phyloP scores from a whole-genome alignment of 306 rosid genomes.

The Chamaecrista fasciculata region DNA sequence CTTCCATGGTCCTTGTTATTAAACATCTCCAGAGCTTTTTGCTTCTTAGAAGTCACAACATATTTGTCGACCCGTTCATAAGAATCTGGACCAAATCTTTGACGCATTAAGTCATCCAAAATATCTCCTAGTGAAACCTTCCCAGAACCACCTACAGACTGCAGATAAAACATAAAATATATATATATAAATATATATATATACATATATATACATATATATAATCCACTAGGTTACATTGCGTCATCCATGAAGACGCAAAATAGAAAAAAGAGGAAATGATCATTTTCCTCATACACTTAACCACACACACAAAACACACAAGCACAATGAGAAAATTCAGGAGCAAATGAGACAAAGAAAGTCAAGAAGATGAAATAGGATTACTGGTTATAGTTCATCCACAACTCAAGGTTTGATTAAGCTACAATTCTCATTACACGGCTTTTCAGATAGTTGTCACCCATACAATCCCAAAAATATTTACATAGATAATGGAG shows the following conservation, averaged over 20 bases:
- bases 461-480: neutral
- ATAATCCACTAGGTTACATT: constrained; percentile 25
- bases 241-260: neutral
- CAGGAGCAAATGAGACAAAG: neutral
- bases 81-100: constrained; percentile 64
- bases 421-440: neutral
- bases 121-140: constrained; percentile 60
- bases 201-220: too few relatives aligned
- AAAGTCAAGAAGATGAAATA: neutral
- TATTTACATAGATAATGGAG: neutral
- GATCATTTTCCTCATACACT: constrained; percentile 1
- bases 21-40: constrained; percentile 57
- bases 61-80: constrained; percentile 67
- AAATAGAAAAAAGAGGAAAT: constrained; percentile 9
- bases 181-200: too few relatives aligned
- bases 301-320: neutral
- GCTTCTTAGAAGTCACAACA: constrained; percentile 48
- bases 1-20: constrained; percentile 65
- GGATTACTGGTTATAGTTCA: neutral
- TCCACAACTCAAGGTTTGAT: neutral
- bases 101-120: constrained; percentile 76
- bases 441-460: neutral
- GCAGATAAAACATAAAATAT: constrained; percentile 41
- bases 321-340: constrained; percentile 21
- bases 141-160: constrained; percentile 67